A percentile compares a stretch with the other conserved stretches of the same genome.
phyloP scores from a whole-genome alignment of 371 early-diverging fungal genomes.

The Quaeritorhiza haematococci region DNA sequence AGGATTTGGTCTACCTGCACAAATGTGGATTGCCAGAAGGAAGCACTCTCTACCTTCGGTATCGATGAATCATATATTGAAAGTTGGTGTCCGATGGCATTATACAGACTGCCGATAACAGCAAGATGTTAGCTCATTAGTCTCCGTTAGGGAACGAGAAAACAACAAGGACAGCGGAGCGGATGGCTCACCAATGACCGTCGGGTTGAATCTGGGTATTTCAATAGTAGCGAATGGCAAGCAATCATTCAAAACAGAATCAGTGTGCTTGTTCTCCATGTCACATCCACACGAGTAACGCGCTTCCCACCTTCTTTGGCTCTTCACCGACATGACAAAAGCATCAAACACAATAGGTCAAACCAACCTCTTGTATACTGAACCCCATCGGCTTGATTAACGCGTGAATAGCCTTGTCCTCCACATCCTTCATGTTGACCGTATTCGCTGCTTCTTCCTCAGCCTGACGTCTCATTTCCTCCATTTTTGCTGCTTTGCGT shows the following conservation, averaged over 20 bases:
- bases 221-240: not conserved
- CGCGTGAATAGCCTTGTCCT: slow-evolving; percentile 62
- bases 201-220: slow-evolving; percentile 60
- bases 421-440: slow-evolving; percentile 69
- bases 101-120: slow-evolving; percentile 60
- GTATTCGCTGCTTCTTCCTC: slow-evolving; percentile 70
- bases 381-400: slow-evolving; percentile 37
- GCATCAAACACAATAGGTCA: not conserved
- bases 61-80: too few relatives aligned
- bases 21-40: too few relatives aligned
- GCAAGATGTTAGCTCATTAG: not conserved
- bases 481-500: slow-evolving; percentile 65
- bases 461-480: slow-evolving; percentile 70
- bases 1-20: too few relatives aligned
- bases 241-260: not conserved
- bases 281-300: too few relatives aligned
- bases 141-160: not conserved
- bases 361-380: slow-evolving; percentile 23
- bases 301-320: too few relatives aligned
- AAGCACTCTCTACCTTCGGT: too few relatives aligned
- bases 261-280: not conserved
- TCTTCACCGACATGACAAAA: slow-evolving; percentile 29
- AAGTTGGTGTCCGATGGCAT: slow-evolving; percentile 81
- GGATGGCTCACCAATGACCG: slow-evolving; percentile 70
- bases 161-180: not conserved